Base-by-base conservation (phyloP, 2,329 filamentous ascomycete species). In the Fusarium annulatum region DNA sequence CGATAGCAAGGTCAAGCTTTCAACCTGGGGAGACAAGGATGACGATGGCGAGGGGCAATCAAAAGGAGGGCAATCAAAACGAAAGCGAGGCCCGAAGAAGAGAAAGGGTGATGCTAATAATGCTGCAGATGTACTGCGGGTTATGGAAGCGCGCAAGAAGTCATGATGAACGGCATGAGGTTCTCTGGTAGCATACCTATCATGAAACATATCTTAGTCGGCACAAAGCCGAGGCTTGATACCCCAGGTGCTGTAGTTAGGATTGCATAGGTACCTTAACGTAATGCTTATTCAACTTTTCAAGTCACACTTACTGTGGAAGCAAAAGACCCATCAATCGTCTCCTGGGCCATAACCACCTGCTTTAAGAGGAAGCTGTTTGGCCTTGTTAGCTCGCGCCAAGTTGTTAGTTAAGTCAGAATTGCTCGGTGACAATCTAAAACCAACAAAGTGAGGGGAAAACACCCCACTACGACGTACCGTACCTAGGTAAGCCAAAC, bases 71-170 rank as follows among this genome's bases (percentile, higher is more conserved):
- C 85, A 86, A 71, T 79, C 85, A 46, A 91, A 92, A 83, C 86
- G 92, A 73, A 94, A 94, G 83, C 89, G 92, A 73, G 91, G 90
- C 0, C 85, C 88, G 2, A 93, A 93, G 86, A 95, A 94, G 85
- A 89, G 90, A 78, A 94, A 94, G 81, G 93, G 93, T 1, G 93
- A 95, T 80, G 91, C 84, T 67, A 94, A 98, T 79, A 96, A 87
- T 82, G 93, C 90, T 19, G 89, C 88, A 9, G 94, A 97, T 85
- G 94, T 97, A 61, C 84, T 97, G 86, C 89, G 89, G 65, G 93
- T 94, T 34, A 88, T 97, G 77, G 93, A 96, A 79, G 84, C 86
- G 77, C 84, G 86, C 51, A 88, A 87, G 76, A 79, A 79, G 75
- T 69, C 69, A 64, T 78, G 64, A 78, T 64, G 51, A 53, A 56